Conservation (phyloP, 768 basidiomycete species). For the Fistulinella prunicolor region DNA sequence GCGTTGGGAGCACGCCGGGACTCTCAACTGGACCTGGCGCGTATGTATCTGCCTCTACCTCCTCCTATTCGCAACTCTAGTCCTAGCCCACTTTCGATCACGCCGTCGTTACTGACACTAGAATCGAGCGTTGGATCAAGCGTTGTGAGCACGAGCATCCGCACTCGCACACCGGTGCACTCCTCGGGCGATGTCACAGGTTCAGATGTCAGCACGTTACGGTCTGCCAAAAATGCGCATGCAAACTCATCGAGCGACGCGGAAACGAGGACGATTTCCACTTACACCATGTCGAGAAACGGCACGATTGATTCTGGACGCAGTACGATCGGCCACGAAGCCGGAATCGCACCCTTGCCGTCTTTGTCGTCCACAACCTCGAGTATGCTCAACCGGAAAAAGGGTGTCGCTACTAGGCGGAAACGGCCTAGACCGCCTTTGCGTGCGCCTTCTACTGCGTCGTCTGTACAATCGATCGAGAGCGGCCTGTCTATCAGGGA, state of each 20-base stretch:
- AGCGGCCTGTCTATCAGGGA: constrained; percentile 23
- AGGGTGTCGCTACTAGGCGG: constrained; percentile 13
- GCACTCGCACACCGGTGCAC: not conserved
- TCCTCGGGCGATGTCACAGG: not conserved
- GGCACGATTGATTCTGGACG: constrained; percentile 8
- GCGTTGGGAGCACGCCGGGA: constrained; percentile 11
- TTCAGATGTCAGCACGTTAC: not conserved
- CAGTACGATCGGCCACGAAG: not conserved
- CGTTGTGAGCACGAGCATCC: not conserved
- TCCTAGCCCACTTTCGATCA: constrained; percentile 1
- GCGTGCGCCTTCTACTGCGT: constrained; percentile 27
- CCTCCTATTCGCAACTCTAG: not conserved
- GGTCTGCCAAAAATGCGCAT: not conserved
- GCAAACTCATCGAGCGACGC: not conserved
- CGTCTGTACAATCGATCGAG: constrained; percentile 25
- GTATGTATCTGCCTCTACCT: constrained; percentile 1
- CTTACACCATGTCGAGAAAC: constrained; percentile 11
- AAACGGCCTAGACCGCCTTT: constrained; percentile 19
- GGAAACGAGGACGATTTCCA: not conserved
- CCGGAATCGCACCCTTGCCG: not conserved
- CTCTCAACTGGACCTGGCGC: constrained; percentile 17
- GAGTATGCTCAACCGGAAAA: constrained; percentile 21
- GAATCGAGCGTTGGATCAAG: constrained; percentile 5
- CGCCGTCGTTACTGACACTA: constrained; percentile 4
- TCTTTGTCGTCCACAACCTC: constrained; percentile 8